phyloP scores from a whole-genome alignment of 768 basidiomycete species.

The Mycena sanguinolenta region DNA sequence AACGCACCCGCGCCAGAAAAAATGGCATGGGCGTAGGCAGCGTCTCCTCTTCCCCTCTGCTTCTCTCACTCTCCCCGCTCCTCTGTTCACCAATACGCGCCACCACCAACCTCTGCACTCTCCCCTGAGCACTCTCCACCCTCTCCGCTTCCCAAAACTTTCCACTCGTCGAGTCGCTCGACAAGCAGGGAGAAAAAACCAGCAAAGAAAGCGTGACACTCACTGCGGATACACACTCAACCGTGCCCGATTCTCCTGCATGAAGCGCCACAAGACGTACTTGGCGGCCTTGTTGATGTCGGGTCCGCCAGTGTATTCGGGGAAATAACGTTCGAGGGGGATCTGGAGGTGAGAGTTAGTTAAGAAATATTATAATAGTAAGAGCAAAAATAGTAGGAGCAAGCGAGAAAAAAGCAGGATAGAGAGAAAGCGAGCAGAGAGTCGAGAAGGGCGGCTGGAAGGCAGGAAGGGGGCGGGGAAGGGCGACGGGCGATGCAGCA shows the following conservation, averaged over 20 bases:
- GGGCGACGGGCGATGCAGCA: no score
- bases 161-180: not conserved
- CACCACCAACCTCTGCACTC: no score
- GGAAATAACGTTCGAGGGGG: conserved; percentile 83
- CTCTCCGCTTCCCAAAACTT: not conserved
- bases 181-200: not conserved
- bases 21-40: no score
- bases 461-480: no score
- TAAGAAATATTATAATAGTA: not conserved
- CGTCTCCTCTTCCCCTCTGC: not conserved
- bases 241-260: conserved; percentile 88
- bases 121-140: no score
- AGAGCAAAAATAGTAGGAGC: not conserved
- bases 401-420: not conserved
- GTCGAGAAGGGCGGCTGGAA: no score
- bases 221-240: conserved; percentile 94
- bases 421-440: no score
- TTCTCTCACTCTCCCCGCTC: not conserved
- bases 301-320: conserved; percentile 89
- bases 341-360: conserved; percentile 54
- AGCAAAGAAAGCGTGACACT: conserved; percentile 44
- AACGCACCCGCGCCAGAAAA: no score
- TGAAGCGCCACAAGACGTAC: conserved; percentile 95
- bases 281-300: conserved; percentile 96
- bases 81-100: not conserved